Base-by-base conservation (phyloP, 2,329 filamentous ascomycete genomes). In the Pseudogymnoascus verrucosus region DNA sequence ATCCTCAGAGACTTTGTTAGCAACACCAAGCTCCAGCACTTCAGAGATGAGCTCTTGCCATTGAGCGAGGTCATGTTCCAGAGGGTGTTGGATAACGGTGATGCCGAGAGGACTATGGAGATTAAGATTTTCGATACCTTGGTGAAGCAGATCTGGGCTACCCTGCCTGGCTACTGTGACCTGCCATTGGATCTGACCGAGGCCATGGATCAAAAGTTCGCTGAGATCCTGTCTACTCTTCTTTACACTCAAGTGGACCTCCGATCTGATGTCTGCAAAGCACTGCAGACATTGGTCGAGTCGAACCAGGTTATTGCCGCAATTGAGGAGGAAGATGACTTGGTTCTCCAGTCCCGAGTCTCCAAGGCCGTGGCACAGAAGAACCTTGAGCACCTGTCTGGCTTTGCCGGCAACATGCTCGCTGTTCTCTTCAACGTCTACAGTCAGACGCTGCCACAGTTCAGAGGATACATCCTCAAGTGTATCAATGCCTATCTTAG, bases 341-440 rank as follows among this genome's bases (percentile, higher is more conserved):
- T 96, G 21, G 79, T 95, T 37, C 80, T 91, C 11, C 90, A 93
- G 73, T 89, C 89, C 70, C 83, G 93, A 60, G 84, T 97, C 12
- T 87, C 89, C 3, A 92, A 89, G 73, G 83, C 80, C 3, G 81
- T 86, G 40, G 93, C 95, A 0, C 79, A 86, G 74, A 87, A 88
- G 76, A 97, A 97, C 72, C 78, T 98, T 40, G 79, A 85, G n/a
- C 88, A 96, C 73, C 80, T 99, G 11, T 86, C 90, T 14, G 79
- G 80, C 0, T 93, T 95, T 72, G 84, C 93, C 1, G 89, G 89
- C 65, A 98, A 98, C 71, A 84, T 99, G 77, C 84, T 99, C 44
- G 93, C 95, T 5, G 93, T 98, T 0, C 80, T 99, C n/a, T 98
- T 99, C 82, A 99, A 99, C 73, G 93, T 99, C 51, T 99, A 99